A percentile compares a stretch with the other conserved stretches of the same genome.
phyloP scores from a whole-genome alignment of 2,329 filamentous ascomycete genomes.

The Sarocladiaceae sp. region DNA sequence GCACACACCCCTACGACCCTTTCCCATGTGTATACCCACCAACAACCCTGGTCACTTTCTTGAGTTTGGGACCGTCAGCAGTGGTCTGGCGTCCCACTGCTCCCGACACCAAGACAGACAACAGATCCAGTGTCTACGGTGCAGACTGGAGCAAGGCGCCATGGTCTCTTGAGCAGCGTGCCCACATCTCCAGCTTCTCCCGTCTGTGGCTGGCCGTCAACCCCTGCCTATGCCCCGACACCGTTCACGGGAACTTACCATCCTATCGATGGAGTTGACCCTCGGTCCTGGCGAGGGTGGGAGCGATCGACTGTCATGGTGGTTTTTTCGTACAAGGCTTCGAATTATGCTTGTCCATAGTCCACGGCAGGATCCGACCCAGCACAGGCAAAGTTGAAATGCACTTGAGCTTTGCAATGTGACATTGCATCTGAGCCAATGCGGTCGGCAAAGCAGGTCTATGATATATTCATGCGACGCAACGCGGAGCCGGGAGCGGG shows the following conservation, averaged over 20 bases:
- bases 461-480: conserved; percentile 3
- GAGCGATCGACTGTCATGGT: not conserved
- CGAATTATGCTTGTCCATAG: not conserved
- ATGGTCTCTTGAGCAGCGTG: not conserved
- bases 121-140: not conserved
- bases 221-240: conserved; percentile 2
- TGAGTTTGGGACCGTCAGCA: conserved; percentile 3
- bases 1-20: conserved; percentile 1
- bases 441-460: not conserved
- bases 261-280: not conserved
- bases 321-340: not conserved
- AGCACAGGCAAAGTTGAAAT: not conserved
- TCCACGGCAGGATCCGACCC: not conserved
- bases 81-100: not conserved
- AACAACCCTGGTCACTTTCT: not conserved
- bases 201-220: not conserved
- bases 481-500: conserved; percentile 4
- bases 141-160: too few relatives aligned
- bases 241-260: conserved; percentile 6
- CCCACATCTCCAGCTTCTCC: not conserved
- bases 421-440: not conserved
- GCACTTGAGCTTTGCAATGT: not conserved
- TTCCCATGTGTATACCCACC: conserved; percentile 1
- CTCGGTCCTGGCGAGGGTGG: not conserved
- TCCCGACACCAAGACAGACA: not conserved